These are phyloP conservation scores for Ploettnerulaceae sp. DNA, from an alignment of 2,329 filamentous ascomycete species.

Conservation along the genomic window DNA sequence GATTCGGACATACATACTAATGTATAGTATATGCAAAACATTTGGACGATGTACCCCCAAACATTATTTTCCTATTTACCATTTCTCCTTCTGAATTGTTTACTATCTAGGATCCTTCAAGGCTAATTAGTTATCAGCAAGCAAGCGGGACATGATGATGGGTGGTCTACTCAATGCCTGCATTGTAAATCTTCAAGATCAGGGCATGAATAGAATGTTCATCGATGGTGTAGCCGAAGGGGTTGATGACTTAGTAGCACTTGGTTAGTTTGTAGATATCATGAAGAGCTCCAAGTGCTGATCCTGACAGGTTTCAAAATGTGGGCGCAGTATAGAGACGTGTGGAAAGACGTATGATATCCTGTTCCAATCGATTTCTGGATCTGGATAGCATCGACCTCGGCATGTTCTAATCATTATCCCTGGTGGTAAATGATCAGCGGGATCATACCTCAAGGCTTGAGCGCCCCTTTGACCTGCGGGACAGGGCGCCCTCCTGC, in stretches of 20 bases:
- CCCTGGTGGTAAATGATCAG: too few species aligned
- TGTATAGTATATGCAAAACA: too few species aligned
- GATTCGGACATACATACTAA: too few species aligned
- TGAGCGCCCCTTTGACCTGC: too few species aligned
- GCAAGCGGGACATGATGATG: conserved; percentile 43
- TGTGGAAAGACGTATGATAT: conserved; percentile 25
- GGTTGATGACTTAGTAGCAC: conserved; percentile 45
- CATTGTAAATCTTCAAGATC: conserved; percentile 42
- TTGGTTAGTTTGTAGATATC: conserved; percentile 41
- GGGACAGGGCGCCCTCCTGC: too few species aligned
- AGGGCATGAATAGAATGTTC: conserved; percentile 51
- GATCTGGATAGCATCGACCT: too few species aligned
- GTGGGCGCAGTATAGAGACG: conserved; percentile 54
- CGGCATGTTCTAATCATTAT: too few species aligned
- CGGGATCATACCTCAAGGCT: too few species aligned
- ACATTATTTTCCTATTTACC: background rate
- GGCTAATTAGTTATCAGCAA: conserved; percentile 15
- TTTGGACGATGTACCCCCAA: too few species aligned
- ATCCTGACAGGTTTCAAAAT: conserved; percentile 47
- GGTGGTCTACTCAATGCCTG: conserved; percentile 51
- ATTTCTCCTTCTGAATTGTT: background rate
- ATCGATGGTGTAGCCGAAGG: conserved; percentile 51
- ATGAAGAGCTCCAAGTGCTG: conserved; percentile 3
- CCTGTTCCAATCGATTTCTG: too few species aligned
- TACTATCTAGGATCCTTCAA: background rate